Evolutionary conservation across 192 early-diverging fungal genomes (phyloP), one percentile per base, ranked within the genome.

Genomic region (Kickxella alabastrina): DNA sequence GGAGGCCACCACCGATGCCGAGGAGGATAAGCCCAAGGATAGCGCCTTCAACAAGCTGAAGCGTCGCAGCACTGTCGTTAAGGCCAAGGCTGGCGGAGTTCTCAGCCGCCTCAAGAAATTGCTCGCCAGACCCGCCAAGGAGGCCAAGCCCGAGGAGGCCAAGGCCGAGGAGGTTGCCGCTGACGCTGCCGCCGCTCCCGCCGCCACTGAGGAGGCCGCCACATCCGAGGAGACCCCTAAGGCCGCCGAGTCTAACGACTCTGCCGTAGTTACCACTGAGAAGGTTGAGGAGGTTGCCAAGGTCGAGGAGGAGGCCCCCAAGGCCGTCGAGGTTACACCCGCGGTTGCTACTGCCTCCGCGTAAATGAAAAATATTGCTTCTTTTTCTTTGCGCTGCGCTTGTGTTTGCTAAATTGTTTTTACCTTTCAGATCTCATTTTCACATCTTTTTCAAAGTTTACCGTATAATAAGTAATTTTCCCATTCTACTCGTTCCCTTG

Each of bases 51-150:
- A 43, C 58, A 66, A 67, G 63, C 49, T 74, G 37, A 74, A 74
- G 71, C 71, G 71, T 48, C 58, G 64, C 64, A 55, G 52, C 36
- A 74, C 71, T 22, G 55, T 71, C 23, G 57, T 71, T 18, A 56
- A 46, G 59, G 56, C 40, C 63, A 74, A 65, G 63, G 64, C 62
- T 24, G 60, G 63, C 17, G 63, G 63, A 40, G 52, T 74, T 14
- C 47, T 74, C 57, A 67, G 63, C 38, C 43, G 55, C 52, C 55
- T 74, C 54, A 74, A 59, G 59, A 57, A 57, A 51, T 39, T 62
- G 38, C 59, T 74, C 24, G 43, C 71, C 22, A 62, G 51, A 45
- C 47, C 59, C 25, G 49, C 67, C 54, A 62, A 69, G 66, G 66
- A 55, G 38, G 37, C 26, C 35, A 28, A 34, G 15, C 28, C 52